phyloP scores from a whole-genome alignment of 129 eudicot species.

The Ambrosia artemisiifolia region DNA sequence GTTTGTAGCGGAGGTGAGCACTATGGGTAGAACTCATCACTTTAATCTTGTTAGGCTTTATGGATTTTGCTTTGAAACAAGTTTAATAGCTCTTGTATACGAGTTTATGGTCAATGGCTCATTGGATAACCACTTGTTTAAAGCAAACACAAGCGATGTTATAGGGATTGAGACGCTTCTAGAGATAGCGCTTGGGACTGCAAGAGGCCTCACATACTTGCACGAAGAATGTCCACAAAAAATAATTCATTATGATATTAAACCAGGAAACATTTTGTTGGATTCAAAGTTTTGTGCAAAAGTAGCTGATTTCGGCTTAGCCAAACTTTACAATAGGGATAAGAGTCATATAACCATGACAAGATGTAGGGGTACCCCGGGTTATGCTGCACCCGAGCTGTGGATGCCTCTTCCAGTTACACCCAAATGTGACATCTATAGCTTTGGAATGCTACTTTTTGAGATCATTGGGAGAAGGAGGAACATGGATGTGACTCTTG shows the following conservation, averaged over 20 bases:
- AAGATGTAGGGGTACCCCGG: not conserved
- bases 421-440: not conserved
- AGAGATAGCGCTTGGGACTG: not conserved
- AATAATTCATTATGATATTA: not conserved
- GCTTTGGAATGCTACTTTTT: not conserved
- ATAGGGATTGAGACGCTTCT: not conserved
- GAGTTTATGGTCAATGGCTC: too few species aligned
- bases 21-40: too few species aligned
- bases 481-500: not conserved
- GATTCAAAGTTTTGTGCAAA: not conserved
- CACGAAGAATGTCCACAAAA: not conserved
- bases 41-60: too few species aligned
- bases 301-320: not conserved
- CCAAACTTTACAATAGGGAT: not conserved
- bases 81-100: not conserved
- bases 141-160: not conserved
- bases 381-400: not conserved
- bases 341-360: not conserved
- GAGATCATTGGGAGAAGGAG: not conserved
- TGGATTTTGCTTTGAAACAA: not conserved
- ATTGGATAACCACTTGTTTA: not conserved
- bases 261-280: not conserved
- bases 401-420: not conserved
- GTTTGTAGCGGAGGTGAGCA: constrained; percentile 24
- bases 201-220: not conserved